A percentile compares a stretch with the other conserved stretches of the same genome.
Conservation (phyloP, 164 flowering plant genomes). For the Nymphaea thermarum region DNA sequence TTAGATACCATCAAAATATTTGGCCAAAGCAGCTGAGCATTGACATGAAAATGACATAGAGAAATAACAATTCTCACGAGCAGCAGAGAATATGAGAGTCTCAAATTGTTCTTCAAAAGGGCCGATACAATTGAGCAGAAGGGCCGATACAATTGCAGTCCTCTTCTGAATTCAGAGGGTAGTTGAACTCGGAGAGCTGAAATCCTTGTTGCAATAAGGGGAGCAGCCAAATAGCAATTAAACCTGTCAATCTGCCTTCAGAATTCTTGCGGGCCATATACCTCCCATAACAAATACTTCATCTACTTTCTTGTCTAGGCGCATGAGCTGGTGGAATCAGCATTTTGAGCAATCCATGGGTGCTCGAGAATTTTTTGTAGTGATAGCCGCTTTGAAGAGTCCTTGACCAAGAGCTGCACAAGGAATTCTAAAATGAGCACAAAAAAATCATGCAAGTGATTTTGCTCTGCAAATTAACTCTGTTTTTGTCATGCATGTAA, state of each 20-base stretch:
- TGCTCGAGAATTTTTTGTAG: slow-evolving; percentile 76
- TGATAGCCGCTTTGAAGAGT: slow-evolving; percentile 73
- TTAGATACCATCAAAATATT: too few species aligned
- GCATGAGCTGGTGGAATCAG: slow-evolving; percentile 37
- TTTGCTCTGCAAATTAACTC: too few species aligned
- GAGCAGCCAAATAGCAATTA: background rate
- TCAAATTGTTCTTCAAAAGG: too few species aligned
- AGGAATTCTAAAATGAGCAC: background rate
- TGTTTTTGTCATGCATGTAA: background rate
- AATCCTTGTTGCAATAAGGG: background rate
- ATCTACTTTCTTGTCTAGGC: background rate
- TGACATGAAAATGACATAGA: too few species aligned
- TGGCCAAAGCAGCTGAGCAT: too few species aligned
- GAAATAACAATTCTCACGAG: too few species aligned
- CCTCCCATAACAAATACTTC: too few species aligned
- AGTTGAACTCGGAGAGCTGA: too few species aligned
- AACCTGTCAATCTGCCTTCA: background rate
- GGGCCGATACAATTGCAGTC: too few species aligned
- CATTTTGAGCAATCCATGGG: slow-evolving; percentile 76
- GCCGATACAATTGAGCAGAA: too few species aligned
- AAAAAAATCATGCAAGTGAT: background rate
- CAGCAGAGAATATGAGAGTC: too few species aligned
- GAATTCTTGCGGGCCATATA: background rate
- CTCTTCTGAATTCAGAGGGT: too few species aligned
- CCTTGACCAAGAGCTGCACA: slow-evolving; percentile 80